Percentiles rank a stretch among this genome's conserved stretches.
Evolutionary conservation across 2,329 filamentous ascomycete genomes (phyloP).

Genomic region (Talaromyces sp.): DNA sequence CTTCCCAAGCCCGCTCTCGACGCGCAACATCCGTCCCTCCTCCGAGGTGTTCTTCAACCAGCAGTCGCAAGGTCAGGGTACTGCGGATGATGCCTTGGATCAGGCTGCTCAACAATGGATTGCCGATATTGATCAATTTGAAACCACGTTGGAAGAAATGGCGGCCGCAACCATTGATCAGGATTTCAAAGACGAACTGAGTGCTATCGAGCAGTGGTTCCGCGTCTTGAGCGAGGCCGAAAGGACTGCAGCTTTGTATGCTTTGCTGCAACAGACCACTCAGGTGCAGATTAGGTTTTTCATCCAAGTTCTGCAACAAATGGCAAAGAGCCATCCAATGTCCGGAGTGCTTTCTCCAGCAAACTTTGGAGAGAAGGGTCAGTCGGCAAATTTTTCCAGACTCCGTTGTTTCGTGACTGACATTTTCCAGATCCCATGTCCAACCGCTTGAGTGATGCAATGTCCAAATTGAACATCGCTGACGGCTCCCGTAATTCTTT

Average conservation of each 20-base stretch:
- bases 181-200: conserved; percentile 98
- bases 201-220: conserved; percentile 99
- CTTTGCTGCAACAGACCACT: conserved; percentile 93
- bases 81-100: conserved; percentile 80
- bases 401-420: neutral
- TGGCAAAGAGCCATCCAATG: conserved; percentile 98
- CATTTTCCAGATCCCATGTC: conserved; percentile 82
- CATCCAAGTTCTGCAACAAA: conserved; percentile 96
- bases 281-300: conserved; percentile 99
- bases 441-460: conserved; percentile 89
- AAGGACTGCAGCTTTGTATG: conserved; percentile 90
- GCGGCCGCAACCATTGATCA: conserved; percentile 96
- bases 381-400: conserved; percentile 22
- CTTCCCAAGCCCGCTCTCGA: conserved; percentile 67
- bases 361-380: conserved; percentile 91
- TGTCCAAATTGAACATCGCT: conserved; percentile 81
- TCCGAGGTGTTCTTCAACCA: conserved; percentile 91
- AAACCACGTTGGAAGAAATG: conserved; percentile 99
- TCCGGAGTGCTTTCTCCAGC: conserved; percentile 90
- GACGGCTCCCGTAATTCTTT: conserved; percentile 85
- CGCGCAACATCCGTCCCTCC: conserved; percentile 80
- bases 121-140: conserved; percentile 96
- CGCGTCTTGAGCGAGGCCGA: conserved; percentile 95
- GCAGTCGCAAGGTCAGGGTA: conserved; percentile 64
- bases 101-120: conserved; percentile 98